phyloP scores from a whole-genome alignment of 1,284 basidiomycete species.

The Tilletia walkeri region DNA sequence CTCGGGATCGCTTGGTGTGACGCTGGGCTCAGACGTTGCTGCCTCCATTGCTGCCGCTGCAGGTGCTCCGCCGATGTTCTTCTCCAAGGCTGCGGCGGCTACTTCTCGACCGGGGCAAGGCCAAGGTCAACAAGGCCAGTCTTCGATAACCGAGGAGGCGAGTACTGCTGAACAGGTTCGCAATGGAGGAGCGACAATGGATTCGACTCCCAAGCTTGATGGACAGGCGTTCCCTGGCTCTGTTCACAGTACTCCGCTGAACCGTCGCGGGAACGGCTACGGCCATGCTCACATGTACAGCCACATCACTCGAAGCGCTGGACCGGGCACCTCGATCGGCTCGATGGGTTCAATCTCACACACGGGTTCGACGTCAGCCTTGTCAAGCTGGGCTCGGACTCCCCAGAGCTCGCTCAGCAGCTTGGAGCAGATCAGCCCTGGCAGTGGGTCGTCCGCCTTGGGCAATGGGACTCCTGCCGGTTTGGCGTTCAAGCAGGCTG shows the following conservation, averaged over 20 bases:
- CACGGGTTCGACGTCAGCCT: conserved; percentile 8
- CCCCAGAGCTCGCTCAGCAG: conserved; percentile 14
- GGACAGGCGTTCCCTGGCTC: conserved; percentile 8
- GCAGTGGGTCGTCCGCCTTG: neutral
- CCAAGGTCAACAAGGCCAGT: neutral
- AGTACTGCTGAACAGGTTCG: neutral
- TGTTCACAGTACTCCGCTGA: conserved; percentile 12
- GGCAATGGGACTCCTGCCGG: neutral
- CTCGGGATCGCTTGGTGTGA: conserved; percentile 2
- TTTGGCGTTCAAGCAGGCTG: neutral
- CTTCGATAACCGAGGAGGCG: neutral
- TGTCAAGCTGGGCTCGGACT: conserved; percentile 15
- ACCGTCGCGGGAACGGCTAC: conserved; percentile 3
- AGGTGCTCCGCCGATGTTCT: conserved; percentile 4
- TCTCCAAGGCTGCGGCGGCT: too few relatives aligned
- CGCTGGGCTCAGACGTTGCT: conserved; percentile 7
- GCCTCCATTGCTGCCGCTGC: conserved; percentile 13
- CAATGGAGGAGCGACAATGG: neutral
- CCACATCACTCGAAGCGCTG: neutral
- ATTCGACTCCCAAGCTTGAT: conserved; percentile 14
- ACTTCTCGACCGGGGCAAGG: neutral
- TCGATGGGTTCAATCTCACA: conserved; percentile 13
- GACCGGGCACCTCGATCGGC: conserved; percentile 5
- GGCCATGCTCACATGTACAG: conserved; percentile 16
- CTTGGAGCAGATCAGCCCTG: conserved; percentile 17